Base-by-base conservation (phyloP, 1,284 basidiomycete genomes). In the Tilletia caries region DNA sequence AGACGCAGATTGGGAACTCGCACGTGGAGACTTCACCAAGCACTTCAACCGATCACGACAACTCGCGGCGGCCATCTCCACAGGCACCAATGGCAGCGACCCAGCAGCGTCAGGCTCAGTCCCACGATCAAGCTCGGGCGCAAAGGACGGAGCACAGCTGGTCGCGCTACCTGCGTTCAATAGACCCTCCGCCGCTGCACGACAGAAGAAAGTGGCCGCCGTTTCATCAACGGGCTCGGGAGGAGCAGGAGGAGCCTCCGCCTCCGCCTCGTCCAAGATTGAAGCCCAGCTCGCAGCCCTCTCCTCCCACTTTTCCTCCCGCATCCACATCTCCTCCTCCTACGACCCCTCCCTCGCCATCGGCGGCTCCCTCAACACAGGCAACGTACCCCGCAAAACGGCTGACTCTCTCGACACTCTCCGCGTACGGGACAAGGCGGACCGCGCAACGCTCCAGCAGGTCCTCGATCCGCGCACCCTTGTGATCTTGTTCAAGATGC, bases 1-100 rank as follows among this genome's bases (percentile, higher is more conserved):
- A 46, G 81, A 81, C 68, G 81, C 79, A 13, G 81, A 82, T 68
- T 82, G 81, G 81, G 81, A 82, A 66, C 70, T 80, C 1, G 78
- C 80, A 0, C 67, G 80, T 5, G 46, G 34, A 10, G 68, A 82
- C 68, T 82, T 82, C 44, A 82, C 81, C 8, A 82, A 82, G 71
- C 77, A 78, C 58, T 82, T 79, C 77, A 82, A 82, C 43, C 75
- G 80, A 2, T 79, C 80, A 12, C 68, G 80, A 2, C 79, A 81
- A 60, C 72, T 81, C 3, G 79, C 79, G 1, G 70, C 70, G 1
- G 76, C 78, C 12, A 68, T 77, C 60, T 62, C 68, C 4, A 41
- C 66, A 25, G 52, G 27, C 32, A 6, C 33, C 20, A 15, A 68
- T 65, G 4, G 70, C 72, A 3, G n/a, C n/a, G n/a, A n/a, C n/a